Base-by-base conservation (phyloP, 805 yeast genomes). In the Wickerhamomyces bovis region DNA sequence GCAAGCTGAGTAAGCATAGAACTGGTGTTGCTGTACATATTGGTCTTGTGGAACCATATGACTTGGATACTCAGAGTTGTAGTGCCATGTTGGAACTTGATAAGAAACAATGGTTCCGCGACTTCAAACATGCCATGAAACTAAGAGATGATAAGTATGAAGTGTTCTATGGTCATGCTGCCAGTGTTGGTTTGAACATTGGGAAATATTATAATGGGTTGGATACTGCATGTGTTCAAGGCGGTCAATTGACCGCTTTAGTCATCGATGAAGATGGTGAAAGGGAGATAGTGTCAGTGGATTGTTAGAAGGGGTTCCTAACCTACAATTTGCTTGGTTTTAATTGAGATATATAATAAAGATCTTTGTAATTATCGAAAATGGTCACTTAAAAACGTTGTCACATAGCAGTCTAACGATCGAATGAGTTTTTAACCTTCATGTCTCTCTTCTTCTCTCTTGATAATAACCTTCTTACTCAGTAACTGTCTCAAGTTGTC, bases 101-200 rank as follows among this genome's bases (percentile, higher is more conserved):
- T 72, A 70, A 83, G 33, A 83, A 81, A 2, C 86, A 90, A 0
- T 87, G 76, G 73, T 74, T 71, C 33, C 66, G 56, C 12, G 58
- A 62, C 15, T 60, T 63, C 26, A 63, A 61, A 9, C 16, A 39
- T 25, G 54, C 50, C 35, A 52, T 52, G 48, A 50, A 46, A 39
- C 47, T 58, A 53, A 61, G 50, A n/a, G 54, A 55, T 31, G 62
- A 65, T 38, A 64, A 58, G 45, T 53, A 48, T 38, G 65, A 62
- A 20, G 89, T 87, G 4, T 80, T 78, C 56, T 90, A 90, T 61
- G 98, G 97, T 1, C 98, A 90, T 60, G 95, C 88, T 60, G 95
- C 97, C 4, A 71, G 79, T 46, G 69, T 82, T 45, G 96, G 97
- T 1, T 73, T 89, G 43, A 79, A 76, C 46, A 52, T 82, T 43